A percentile compares a stretch with the other conserved stretches of the same genome.
Evolutionary conservation across 1,284 basidiomycete genomes (phyloP).

Genomic region (Ceratobasidium sp.): DNA sequence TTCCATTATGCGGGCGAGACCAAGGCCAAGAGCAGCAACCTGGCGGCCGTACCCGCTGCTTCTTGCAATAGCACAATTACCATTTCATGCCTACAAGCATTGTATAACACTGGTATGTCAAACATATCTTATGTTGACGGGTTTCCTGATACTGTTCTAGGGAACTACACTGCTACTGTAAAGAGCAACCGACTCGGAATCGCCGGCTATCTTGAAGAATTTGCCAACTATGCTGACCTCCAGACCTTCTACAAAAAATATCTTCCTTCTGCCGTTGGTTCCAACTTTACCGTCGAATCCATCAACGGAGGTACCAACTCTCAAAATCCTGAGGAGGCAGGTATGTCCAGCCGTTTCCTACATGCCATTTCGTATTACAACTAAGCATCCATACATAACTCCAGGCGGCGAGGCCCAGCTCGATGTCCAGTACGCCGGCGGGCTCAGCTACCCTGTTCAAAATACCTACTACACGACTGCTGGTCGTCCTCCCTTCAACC

Average conservation of each 20-base stretch:
- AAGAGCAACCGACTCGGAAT: constrained; percentile 50
- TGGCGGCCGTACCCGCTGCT: constrained; percentile 52
- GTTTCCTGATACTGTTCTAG: not conserved
- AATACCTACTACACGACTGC: constrained; percentile 71
- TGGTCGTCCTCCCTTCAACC: constrained; percentile 67
- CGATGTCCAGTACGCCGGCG: constrained; percentile 67
- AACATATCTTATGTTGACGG: not conserved
- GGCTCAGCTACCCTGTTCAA: constrained; percentile 58
- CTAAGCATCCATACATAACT: not conserved
- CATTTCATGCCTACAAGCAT: constrained; percentile 58
- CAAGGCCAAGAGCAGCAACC: constrained; percentile 45
- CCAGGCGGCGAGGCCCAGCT: constrained; percentile 73
- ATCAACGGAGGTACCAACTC: constrained; percentile 58
- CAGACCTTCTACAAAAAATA: constrained; percentile 63
- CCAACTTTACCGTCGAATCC: constrained; percentile 60
- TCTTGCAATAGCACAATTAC: constrained; percentile 58
- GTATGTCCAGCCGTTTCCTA: not conserved
- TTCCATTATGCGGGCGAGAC: constrained; percentile 53
- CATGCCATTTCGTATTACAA: constrained; percentile 16
- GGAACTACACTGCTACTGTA: constrained; percentile 24
- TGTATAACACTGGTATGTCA: constrained; percentile 60
- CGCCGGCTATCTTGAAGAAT: constrained; percentile 64
- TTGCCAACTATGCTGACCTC: constrained; percentile 67
- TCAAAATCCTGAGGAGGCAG: constrained; percentile 34
- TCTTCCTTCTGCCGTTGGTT: constrained; percentile 59